Base-by-base conservation (phyloP, 2,329 filamentous ascomycete species). In the Ceratocystis cacaofunesta region DNA sequence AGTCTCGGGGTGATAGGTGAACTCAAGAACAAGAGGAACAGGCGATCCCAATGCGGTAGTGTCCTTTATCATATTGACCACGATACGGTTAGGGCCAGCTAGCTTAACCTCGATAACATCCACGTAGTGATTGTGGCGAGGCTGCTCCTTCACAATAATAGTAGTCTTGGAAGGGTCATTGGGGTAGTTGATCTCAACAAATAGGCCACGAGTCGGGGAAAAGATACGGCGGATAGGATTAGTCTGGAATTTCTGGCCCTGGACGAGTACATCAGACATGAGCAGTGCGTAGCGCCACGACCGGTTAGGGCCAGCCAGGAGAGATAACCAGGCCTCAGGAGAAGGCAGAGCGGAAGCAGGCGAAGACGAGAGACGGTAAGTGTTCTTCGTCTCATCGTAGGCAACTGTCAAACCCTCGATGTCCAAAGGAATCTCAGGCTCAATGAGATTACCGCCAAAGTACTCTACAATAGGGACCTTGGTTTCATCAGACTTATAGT, bases 221-320 rank as follows among this genome's bases (percentile, higher is more conserved):
- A 97, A 92, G 67, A 99, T 91, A 66, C 92, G 86, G 74, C 87
- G 88, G 78, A 96, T 88, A 0, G 94, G 95, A 77, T 99, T 99
- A 66, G 90, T 95, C 78, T 97, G 90, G 79, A 96, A 97, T 73
- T 95, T 91, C 75, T 96, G 88, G 17, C 92, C 94, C 76, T 99
- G 94, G 3, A 96, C 89, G 69, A 96, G 87, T 32, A 96, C 88
- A 70, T 99, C 92, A 0, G 92, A 88, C 67, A 90, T 90, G 76
- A 99, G 92, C 67, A 99, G 85, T 32, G 94, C 94, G 73, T 96
- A 90, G 67, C 92, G 85, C 94, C 94, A 99, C 62, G 89, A 96
- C 72, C 92, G 89, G 68, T 82, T 85, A 61, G 85, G 83, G 19
- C 94, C 94, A 50, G 92, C 94, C 63, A 99, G 82, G 17, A 97